Percentiles rank a stretch among this genome's conserved stretches.
These are phyloP conservation scores for Phytomonas francai DNA, from an alignment of 208 protist species.

Conservation along the genomic window DNA sequence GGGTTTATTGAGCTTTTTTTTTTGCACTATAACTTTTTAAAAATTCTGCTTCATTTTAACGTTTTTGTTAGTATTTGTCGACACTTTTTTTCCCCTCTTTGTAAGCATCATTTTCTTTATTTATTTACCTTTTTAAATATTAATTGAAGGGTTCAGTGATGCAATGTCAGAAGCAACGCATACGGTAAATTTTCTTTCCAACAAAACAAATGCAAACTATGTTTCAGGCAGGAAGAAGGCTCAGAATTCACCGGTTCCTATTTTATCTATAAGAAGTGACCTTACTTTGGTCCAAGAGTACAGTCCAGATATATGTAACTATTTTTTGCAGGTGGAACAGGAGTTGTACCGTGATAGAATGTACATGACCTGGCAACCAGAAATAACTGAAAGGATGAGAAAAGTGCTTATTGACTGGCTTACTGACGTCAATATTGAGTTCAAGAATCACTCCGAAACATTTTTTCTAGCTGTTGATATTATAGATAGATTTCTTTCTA, in stretches of 20 bases:
- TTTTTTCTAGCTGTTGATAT: slow-evolving; percentile 95
- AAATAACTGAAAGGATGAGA: slow-evolving; percentile 94
- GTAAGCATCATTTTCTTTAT: slow-evolving; percentile 6
- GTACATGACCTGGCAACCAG: slow-evolving; percentile 69
- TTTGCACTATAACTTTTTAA: slow-evolving; percentile 9
- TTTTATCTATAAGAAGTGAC: slow-evolving; percentile 4
- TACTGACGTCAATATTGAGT: slow-evolving; percentile 92
- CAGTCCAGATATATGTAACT: slow-evolving; percentile 55
- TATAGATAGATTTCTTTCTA: slow-evolving; percentile 90
- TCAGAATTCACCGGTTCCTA: not conserved
- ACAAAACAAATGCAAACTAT: slow-evolving; percentile 27
- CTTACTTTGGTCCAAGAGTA: slow-evolving; percentile 33
- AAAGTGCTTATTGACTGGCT: slow-evolving; percentile 97
- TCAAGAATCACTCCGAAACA: slow-evolving; percentile 93
- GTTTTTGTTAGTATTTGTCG: slow-evolving; percentile 2
- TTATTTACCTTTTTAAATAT: slow-evolving; percentile 9
- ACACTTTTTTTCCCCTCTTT: slow-evolving; percentile 14
- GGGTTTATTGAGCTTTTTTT: slow-evolving; percentile 7
- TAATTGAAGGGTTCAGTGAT: not conserved
- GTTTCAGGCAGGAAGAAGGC: slow-evolving; percentile 2
- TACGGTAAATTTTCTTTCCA: slow-evolving; percentile 17
- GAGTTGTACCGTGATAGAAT: slow-evolving; percentile 28
- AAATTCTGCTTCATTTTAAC: slow-evolving; percentile 11
- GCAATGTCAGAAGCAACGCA: slow-evolving; percentile 14
- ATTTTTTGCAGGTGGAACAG: slow-evolving; percentile 61